A percentile compares a stretch with the other conserved stretches of the same genome.
Evolutionary conservation across 768 basidiomycete genomes (phyloP).

Genomic region (Rhodotorula taiwanensis): DNA sequence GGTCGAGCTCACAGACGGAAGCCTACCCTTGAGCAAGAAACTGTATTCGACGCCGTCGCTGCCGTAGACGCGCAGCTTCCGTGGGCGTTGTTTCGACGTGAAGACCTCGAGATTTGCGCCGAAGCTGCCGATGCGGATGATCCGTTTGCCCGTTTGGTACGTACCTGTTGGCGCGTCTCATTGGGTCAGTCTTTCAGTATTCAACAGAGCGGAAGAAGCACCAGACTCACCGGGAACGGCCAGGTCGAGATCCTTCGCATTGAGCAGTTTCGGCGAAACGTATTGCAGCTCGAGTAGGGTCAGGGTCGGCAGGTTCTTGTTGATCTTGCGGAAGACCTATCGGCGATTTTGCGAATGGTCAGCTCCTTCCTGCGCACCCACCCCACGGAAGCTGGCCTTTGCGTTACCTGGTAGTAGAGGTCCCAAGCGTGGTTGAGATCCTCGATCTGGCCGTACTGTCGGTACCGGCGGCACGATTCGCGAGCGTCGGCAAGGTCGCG

Average conservation of each 20-base stretch:
- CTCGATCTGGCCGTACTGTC: conserved; percentile 72
- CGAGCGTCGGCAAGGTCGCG: conserved; percentile 86
- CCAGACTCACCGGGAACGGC: conserved; percentile 94
- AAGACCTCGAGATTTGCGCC: conserved; percentile 86
- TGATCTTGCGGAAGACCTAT: conserved; percentile 91
- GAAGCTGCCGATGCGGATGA: conserved; percentile 76
- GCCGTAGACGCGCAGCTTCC: conserved; percentile 76
- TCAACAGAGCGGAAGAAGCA: conserved; percentile 39
- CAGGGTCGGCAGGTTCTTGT: conserved; percentile 82
- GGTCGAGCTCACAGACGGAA: too few relatives aligned
- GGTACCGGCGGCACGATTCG: conserved; percentile 80
- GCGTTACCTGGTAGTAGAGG: conserved; percentile 77
- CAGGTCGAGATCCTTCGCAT: conserved; percentile 79
- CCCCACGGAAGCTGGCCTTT: conserved; percentile 39
- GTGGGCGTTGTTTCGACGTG: conserved; percentile 90
- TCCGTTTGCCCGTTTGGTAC: conserved; percentile 78
- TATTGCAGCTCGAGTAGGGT: conserved; percentile 85
- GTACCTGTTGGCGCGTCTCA: conserved; percentile 41
- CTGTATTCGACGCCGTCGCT: conserved; percentile 90
- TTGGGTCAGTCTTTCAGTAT: not conserved
- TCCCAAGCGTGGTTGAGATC: conserved; percentile 98
- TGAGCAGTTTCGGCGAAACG: conserved; percentile 84
- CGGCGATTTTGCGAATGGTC: not conserved
- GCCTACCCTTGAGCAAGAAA: conserved; percentile 79
- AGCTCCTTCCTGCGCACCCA: not conserved